Percentiles rank a stretch among this genome's conserved stretches.
Conservation (phyloP, 768 basidiomycete species). For the Tricholoma furcatifolium region DNA sequence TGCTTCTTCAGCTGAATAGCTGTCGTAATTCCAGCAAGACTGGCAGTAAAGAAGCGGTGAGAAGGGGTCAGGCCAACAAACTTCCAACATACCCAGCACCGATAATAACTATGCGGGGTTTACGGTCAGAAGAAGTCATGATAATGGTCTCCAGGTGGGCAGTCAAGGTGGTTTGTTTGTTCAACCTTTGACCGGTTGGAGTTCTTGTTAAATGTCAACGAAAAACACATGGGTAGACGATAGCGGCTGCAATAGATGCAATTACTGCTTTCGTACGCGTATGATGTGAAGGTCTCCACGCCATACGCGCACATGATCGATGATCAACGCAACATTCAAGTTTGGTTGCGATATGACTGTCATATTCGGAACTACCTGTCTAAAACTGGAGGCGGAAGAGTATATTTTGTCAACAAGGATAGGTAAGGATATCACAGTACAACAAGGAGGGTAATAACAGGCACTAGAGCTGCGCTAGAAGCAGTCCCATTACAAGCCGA, state of each 20-base stretch:
- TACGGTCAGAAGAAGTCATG: constrained; percentile 18
- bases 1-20: constrained; percentile 46
- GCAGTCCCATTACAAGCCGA: constrained; percentile 15
- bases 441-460: constrained; percentile 9
- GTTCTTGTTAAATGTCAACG: not conserved
- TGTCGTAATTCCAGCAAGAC: constrained; percentile 46
- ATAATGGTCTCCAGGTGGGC: not conserved
- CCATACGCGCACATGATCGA: too few relatives aligned
- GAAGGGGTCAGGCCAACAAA: not conserved
- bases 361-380: too few relatives aligned
- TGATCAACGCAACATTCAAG: too few relatives aligned
- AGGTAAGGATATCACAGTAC: constrained; percentile 9
- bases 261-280: too few relatives aligned
- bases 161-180: not conserved
- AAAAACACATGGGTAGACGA: constrained; percentile 3
- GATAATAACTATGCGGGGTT: constrained; percentile 43
- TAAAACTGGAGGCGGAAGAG: not conserved
- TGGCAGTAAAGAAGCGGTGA: constrained; percentile 14
- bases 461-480: constrained; percentile 9
- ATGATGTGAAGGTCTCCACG: too few relatives aligned
- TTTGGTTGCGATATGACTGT: too few relatives aligned
- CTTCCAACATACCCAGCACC: constrained; percentile 44
- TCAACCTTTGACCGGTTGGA: constrained; percentile 1
- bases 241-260: too few relatives aligned
- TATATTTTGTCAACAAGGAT: constrained; percentile 4